Conservation (phyloP, 306 rosid genomes). For the Carpinus fangiana region DNA sequence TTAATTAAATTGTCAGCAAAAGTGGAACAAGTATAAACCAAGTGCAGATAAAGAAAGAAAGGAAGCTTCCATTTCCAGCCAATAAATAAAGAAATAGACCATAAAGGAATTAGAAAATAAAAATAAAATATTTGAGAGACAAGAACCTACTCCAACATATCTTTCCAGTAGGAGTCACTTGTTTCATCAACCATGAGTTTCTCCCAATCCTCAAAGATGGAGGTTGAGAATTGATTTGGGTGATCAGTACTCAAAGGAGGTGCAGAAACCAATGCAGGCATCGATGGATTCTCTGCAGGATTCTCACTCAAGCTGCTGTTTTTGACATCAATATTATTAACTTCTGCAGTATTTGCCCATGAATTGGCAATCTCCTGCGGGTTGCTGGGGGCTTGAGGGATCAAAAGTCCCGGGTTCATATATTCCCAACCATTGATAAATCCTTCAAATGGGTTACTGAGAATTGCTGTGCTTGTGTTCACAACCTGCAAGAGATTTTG, state of each 20-base stretch:
- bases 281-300: conserved; percentile 32
- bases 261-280: conserved; percentile 49
- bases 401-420: conserved; percentile 26
- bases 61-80: too few relatives aligned
- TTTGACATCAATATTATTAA: conserved; percentile 1
- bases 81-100: neutral
- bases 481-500: conserved; percentile 59
- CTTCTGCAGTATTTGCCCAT: neutral
- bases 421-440: conserved; percentile 29
- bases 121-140: conserved; percentile 3
- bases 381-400: conserved; percentile 29
- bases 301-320: conserved; percentile 29
- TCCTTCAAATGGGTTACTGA: conserved; percentile 36
- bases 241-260: conserved; percentile 9
- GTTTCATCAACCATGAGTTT: conserved; percentile 60
- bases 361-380: conserved; percentile 32
- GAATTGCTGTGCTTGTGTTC: conserved; percentile 30
- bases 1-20: neutral
- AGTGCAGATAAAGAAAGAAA: neutral
- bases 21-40: neutral
- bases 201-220: conserved; percentile 67
- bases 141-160: conserved; percentile 63
- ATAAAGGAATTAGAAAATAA: neutral
- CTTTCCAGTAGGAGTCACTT: conserved; percentile 73
- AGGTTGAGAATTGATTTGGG: conserved; percentile 26